Base-by-base conservation (phyloP, 2,329 filamentous ascomycete genomes). In the Pyrenochaeta sp. region DNA sequence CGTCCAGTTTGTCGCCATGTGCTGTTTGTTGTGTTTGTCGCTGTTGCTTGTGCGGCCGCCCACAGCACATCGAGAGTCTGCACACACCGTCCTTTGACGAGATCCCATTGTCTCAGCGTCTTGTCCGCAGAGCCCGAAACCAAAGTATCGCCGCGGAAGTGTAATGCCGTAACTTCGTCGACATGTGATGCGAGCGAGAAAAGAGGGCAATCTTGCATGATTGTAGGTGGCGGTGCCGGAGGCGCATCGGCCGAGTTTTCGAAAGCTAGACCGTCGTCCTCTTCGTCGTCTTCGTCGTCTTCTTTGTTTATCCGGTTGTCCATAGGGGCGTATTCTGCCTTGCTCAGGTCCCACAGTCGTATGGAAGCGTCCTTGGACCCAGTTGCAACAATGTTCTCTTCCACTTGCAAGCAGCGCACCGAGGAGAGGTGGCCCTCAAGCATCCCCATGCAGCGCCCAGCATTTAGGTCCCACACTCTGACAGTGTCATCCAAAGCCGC, bases 91-190 rank as follows among this genome's bases (percentile, higher is more conserved):
- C 95, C 95, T 74, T 93, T 97, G 68, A 94, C 91, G 44, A 99
- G 83, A 80, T 99, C 95, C 95, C 95, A 99, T 75, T 99, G 95
- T 39, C 95, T 88, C 49, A 99, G 82, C 1, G 95, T 99, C 82
- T 99, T 99, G 79, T 99, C 95, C 0, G 95, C 90, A 7, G 94
- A 98, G 11, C 95, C 95, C 1, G 95, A 99, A 29, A 99, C 92
- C 14, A 99, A 84, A 0, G 91, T 92, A 63, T 97, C 89, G 49
- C 91, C 91, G 54, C 88, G 85, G 78, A 99, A 96, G 77, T 98
- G 89, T 20, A 99, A 82, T 7, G 95, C 94, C 11, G 95, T 98
- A 60, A 99, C 89, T 79, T 97, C 94, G 60, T 92, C 94, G 21
- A 99, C 88, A 69, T 99, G 95, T 0, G 94, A 90, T 74, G 92